phyloP scores from a whole-genome alignment of 208 protist genomes.

The Acanthamoeba royreba region DNA sequence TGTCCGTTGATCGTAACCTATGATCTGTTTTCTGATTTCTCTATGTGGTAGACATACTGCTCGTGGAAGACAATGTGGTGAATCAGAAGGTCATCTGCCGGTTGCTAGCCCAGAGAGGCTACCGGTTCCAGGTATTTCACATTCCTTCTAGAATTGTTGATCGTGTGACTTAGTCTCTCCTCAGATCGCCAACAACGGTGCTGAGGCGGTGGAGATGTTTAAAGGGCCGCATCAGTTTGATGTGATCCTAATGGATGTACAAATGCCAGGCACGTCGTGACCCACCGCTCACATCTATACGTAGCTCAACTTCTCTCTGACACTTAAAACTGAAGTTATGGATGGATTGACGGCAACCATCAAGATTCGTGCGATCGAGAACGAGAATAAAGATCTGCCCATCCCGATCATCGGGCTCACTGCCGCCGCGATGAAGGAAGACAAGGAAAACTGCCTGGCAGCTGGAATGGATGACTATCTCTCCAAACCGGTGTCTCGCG shows the following conservation, averaged over 20 bases:
- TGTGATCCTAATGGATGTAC: background rate
- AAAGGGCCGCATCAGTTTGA: background rate
- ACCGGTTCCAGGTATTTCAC: background rate
- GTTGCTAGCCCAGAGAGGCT: background rate
- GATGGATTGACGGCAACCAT: background rate
- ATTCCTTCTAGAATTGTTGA: background rate
- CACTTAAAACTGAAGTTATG: no score
- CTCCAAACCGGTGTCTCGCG: slow-evolving; percentile 57
- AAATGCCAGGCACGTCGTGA: background rate
- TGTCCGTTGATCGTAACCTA: no score
- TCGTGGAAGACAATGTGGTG: background rate
- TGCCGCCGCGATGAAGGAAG: slow-evolving; percentile 54
- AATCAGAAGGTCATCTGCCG: slow-evolving; percentile 16
- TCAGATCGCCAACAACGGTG: background rate
- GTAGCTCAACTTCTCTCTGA: no score
- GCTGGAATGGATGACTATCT: slow-evolving; percentile 73
- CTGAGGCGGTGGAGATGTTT: background rate
- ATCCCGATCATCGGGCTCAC: slow-evolving; percentile 66
- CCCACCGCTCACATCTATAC: no score
- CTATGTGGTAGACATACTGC: background rate
- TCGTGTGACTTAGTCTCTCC: background rate
- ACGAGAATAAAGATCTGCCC: background rate
- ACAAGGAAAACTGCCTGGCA: slow-evolving; percentile 61
- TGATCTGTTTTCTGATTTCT: no score
- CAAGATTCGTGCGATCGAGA: background rate